phyloP scores from a whole-genome alignment of 169 alveolate species.

The Eimeria falciformis region DNA sequence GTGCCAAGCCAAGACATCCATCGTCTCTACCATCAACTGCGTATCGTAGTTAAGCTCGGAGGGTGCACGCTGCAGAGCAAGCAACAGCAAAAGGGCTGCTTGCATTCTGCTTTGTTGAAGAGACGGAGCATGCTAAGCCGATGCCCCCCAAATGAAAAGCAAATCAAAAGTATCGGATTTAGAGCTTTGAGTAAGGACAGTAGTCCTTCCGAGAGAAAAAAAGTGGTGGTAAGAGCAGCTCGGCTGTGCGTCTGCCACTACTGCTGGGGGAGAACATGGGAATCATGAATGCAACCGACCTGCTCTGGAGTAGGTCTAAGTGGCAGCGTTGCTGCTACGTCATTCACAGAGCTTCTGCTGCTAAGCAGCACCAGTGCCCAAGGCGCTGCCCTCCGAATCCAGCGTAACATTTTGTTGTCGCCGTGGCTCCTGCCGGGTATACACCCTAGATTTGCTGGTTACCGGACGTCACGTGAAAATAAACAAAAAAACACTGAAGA shows the following conservation, averaged over 20 bases:
- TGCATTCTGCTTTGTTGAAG: no score
- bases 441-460: not conserved
- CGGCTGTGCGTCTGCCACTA: no score
- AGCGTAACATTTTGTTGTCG: not conserved
- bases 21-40: not conserved
- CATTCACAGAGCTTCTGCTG: not conserved
- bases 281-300: not conserved
- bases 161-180: no score
- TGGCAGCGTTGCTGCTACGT: not conserved
- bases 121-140: no score
- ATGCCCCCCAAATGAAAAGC: no score
- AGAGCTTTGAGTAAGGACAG: no score
- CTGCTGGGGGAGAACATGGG: no score
- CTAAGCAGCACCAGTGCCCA: not conserved
- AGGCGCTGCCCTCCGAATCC: not conserved
- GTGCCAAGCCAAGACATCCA: constrained; percentile 39
- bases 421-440: not conserved
- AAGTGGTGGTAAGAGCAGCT: no score
- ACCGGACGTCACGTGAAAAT: not conserved
- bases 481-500: no score
- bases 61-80: no score
- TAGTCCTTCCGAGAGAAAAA: no score
- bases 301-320: not conserved
- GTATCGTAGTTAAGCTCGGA: constrained; percentile 14
- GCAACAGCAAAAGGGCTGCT: no score